Evolutionary conservation across 352 stramenopile species (phyloP).

Genomic region (Lagenidium giganteum): DNA sequence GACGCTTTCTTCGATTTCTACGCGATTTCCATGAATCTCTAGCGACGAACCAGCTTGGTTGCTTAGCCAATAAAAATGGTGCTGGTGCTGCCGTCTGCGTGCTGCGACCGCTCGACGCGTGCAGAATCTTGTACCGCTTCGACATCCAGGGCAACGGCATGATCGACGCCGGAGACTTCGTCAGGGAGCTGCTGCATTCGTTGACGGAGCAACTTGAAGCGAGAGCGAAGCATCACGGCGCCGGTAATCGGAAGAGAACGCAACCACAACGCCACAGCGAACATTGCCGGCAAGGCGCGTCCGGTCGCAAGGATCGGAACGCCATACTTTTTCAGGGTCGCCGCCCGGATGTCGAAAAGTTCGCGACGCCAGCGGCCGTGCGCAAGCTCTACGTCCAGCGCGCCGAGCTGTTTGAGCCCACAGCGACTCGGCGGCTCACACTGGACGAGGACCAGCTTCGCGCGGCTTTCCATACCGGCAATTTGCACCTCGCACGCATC

Average conservation of each 20-base stretch:
- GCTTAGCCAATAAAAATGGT: too few species aligned
- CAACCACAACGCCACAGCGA: too few species aligned
- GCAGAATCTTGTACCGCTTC: neutral
- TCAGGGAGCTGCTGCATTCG: neutral
- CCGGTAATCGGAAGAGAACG: too few species aligned
- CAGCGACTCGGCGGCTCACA: neutral
- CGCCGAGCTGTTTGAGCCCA: neutral
- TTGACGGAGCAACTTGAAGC: neutral
- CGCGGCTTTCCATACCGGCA: neutral
- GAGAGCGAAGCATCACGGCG: neutral
- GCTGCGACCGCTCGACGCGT: neutral
- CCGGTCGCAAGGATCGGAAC: too few species aligned
- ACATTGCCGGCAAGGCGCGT: too few species aligned
- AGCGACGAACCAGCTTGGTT: too few species aligned
- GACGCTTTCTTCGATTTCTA: neutral
- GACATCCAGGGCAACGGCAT: neutral
- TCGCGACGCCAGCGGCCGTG: slow-evolving; percentile 4
- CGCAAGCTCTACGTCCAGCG: slow-evolving; percentile 1
- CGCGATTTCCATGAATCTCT: neutral
- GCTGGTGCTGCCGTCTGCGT: too few species aligned
- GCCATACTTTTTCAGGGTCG: neutral
- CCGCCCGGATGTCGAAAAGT: slow-evolving; percentile 1
- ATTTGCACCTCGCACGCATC: slow-evolving; percentile 6
- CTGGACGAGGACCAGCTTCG: neutral
- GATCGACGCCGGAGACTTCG: neutral